Conservation (phyloP, 345 rosid species). For the Clausena lansium region DNA sequence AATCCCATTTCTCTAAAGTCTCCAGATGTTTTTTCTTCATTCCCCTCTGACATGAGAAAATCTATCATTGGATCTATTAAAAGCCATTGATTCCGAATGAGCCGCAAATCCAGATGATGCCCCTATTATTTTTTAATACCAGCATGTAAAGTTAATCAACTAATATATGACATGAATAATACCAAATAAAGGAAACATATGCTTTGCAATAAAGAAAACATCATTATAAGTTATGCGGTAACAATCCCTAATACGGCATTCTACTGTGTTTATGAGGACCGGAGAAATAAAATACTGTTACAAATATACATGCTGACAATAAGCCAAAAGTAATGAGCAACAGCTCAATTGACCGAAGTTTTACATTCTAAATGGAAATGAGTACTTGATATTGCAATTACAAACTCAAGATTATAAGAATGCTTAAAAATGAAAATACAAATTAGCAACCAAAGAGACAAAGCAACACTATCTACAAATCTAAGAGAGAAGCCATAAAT, state of each 20-base stretch:
- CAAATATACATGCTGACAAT: neutral
- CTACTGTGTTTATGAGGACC: neutral
- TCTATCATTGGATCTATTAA: slow-evolving; percentile 83
- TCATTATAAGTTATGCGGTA: neutral
- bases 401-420: neutral
- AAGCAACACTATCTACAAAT: neutral
- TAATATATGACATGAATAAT: slow-evolving; percentile 1
- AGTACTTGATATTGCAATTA: neutral
- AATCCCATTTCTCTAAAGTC: slow-evolving; percentile 95
- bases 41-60: slow-evolving; percentile 92
- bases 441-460: neutral
- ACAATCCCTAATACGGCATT: neutral
- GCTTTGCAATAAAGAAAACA: neutral
- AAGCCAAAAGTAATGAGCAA: neutral
- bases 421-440: neutral
- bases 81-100: slow-evolving; percentile 94
- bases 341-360: neutral
- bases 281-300: neutral
- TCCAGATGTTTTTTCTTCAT: slow-evolving; percentile 88
- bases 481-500: neutral
- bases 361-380: neutral
- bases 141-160: slow-evolving; percentile 8
- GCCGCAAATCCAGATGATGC: slow-evolving; percentile 94
- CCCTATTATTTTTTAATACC: slow-evolving; percentile 45
- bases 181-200: neutral